A percentile compares a stretch with the other conserved stretches of the same genome.
Evolutionary conservation across 2,329 filamentous ascomycete species (phyloP).

Genomic region (Chrysosporium keratinophilum): DNA sequence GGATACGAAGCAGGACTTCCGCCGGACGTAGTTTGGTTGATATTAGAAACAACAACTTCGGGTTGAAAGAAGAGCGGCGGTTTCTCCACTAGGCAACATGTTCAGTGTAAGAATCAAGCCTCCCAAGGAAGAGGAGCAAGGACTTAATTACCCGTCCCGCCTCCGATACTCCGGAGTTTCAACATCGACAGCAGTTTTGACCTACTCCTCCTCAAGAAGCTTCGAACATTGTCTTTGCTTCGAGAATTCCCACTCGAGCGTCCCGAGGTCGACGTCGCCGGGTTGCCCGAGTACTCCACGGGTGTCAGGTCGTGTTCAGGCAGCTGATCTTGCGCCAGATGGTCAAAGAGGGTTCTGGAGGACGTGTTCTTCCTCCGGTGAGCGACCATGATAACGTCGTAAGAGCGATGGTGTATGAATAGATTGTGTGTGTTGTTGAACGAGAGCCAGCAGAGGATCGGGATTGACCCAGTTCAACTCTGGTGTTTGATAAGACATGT

Average conservation of each 20-base stretch:
- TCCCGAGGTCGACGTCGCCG: slow-evolving; percentile 23
- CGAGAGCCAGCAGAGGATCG: slow-evolving; percentile 4
- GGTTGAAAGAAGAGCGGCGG: neutral
- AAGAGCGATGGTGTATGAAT: slow-evolving; percentile 8
- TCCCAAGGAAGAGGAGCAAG: neutral
- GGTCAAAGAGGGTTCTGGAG: slow-evolving; percentile 22
- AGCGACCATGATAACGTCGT: slow-evolving; percentile 18
- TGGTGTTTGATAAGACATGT: neutral
- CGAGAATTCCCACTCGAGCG: slow-evolving; percentile 8
- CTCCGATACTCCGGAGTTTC: slow-evolving; percentile 23
- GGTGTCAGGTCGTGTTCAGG: slow-evolving; percentile 14
- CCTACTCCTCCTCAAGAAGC: slow-evolving; percentile 27
- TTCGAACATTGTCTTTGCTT: slow-evolving; percentile 23
- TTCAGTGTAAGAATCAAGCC: neutral
- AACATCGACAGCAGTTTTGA: slow-evolving; percentile 31
- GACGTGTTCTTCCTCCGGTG: slow-evolving; percentile 17
- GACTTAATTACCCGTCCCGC: slow-evolving; percentile 14
- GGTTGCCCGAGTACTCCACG: slow-evolving; percentile 17
- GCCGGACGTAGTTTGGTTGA: neutral
- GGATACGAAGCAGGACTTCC: neutral
- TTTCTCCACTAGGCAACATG: slow-evolving; percentile 1
- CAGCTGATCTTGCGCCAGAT: slow-evolving; percentile 20
- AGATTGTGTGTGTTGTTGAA: neutral
- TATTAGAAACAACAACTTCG: neutral
- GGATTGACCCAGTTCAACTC: neutral